phyloP scores from a whole-genome alignment of 192 early-diverging fungal species.

The Coemansia sp. region DNA sequence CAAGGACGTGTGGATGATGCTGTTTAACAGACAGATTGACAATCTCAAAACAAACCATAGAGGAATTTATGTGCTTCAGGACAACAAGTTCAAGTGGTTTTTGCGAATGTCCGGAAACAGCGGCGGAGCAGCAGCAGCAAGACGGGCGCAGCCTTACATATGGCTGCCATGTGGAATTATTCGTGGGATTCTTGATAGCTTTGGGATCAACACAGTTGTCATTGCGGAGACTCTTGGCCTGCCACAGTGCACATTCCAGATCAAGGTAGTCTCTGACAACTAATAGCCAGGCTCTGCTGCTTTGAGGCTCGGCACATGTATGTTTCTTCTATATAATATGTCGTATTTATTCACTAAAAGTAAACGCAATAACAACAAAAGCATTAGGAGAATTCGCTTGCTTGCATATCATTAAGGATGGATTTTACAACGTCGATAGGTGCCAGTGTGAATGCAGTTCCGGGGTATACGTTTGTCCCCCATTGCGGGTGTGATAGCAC shows the following conservation, averaged over 20 bases:
- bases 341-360: not conserved
- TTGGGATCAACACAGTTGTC: slow-evolving; percentile 84
- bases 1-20: slow-evolving; percentile 94
- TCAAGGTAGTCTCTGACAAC: slow-evolving; percentile 44
- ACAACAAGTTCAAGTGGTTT: slow-evolving; percentile 98
- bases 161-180: slow-evolving; percentile 98
- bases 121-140: slow-evolving; percentile 73
- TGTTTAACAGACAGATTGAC: slow-evolving; percentile 98
- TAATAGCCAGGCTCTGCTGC: not conserved
- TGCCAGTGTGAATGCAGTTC: slow-evolving; percentile 82
- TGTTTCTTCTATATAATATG: no score
- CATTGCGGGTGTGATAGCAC: slow-evolving; percentile 85
- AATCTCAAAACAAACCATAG: slow-evolving; percentile 99
- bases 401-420: slow-evolving; percentile 29
- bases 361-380: not conserved
- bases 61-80: slow-evolving; percentile 96
- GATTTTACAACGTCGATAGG: slow-evolving; percentile 56
- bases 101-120: slow-evolving; percentile 85
- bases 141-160: slow-evolving; percentile 81
- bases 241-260: slow-evolving; percentile 74
- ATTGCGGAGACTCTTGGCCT: slow-evolving; percentile 82
- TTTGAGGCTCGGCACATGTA: no score
- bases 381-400: not conserved
- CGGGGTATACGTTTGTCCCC: slow-evolving; percentile 89
- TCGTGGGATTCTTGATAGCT: slow-evolving; percentile 87